A percentile compares a stretch with the other conserved stretches of the same genome.
These are phyloP conservation scores for Carpinus fangiana DNA, from an alignment of 306 rosid genomes.

Conservation along the genomic window DNA sequence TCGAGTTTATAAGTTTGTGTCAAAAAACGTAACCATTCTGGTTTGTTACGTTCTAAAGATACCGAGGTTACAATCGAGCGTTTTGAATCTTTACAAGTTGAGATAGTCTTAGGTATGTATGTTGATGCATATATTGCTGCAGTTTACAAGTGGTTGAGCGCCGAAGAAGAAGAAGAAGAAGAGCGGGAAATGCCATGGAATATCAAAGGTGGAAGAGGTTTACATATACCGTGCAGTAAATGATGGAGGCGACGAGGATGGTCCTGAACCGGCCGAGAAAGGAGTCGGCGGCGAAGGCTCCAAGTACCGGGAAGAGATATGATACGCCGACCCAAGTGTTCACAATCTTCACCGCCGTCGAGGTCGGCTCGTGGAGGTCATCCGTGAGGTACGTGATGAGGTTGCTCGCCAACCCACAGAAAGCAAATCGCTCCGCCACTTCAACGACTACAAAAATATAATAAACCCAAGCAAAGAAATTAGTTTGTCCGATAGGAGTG, in stretches of 20 bases:
- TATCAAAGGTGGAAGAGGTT: no score
- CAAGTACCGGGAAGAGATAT: constrained; percentile 42
- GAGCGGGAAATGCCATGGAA: no score
- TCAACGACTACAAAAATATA: constrained; percentile 42
- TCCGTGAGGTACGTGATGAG: constrained; percentile 42
- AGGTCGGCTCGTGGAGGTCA: constrained; percentile 25
- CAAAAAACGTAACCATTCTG: no score
- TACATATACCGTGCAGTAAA: constrained; percentile 15
- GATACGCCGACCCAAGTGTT: constrained; percentile 59
- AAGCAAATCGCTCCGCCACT: constrained; percentile 52
- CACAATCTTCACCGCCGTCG: constrained; percentile 43
- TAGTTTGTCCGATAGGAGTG: no score
- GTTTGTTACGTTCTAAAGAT: no score
- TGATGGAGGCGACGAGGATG: constrained; percentile 30
- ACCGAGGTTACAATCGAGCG: no score
- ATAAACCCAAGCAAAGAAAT: neutral
- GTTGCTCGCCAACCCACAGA: constrained; percentile 41
- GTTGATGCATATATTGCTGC: no score
- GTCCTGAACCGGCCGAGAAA: constrained; percentile 57
- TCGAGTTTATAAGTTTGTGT: no score
- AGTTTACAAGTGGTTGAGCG: no score
- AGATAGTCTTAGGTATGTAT: no score
- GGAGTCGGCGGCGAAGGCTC: constrained; percentile 54
- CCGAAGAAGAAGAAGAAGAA: no score
- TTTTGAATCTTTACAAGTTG: no score